Percentiles rank a stretch among this genome's conserved stretches.
phyloP scores from a whole-genome alignment of 2,329 filamentous ascomycete species.

The Epichloe sp. region DNA sequence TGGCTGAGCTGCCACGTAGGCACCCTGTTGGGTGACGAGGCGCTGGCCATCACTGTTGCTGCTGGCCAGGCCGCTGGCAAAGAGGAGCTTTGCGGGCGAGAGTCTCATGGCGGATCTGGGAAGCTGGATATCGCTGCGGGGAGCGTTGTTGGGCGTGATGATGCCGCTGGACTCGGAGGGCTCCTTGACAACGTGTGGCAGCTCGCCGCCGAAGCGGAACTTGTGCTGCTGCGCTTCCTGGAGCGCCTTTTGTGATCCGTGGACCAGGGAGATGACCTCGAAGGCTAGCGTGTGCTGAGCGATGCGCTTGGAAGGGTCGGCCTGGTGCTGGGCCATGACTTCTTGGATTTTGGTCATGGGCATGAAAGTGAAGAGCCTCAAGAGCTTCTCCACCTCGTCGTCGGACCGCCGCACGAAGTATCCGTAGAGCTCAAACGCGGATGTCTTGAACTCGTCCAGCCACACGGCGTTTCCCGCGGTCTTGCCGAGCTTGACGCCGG shows the following conservation, averaged over 20 bases:
- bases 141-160: slow-evolving; percentile 32
- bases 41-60: slow-evolving; percentile 47
- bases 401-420: slow-evolving; percentile 81
- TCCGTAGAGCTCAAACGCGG: slow-evolving; percentile 74
- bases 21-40: slow-evolving; percentile 39
- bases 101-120: slow-evolving; percentile 43
- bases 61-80: slow-evolving; percentile 43
- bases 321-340: slow-evolving; percentile 54
- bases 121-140: slow-evolving; percentile 42
- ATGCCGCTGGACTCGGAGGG: slow-evolving; percentile 18
- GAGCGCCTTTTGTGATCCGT: slow-evolving; percentile 53
- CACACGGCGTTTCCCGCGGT: slow-evolving; percentile 88
- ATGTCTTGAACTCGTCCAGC: slow-evolving; percentile 74
- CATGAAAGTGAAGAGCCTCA: slow-evolving; percentile 86
- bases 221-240: slow-evolving; percentile 44
- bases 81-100: slow-evolving; percentile 45
- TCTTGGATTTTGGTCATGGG: slow-evolving; percentile 53
- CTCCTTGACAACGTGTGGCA: slow-evolving; percentile 18
- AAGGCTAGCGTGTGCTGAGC: slow-evolving; percentile 75
- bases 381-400: slow-evolving; percentile 63
- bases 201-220: slow-evolving; percentile 30
- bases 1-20: slow-evolving; percentile 46
- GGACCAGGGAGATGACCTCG: slow-evolving; percentile 70
- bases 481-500: slow-evolving; percentile 89
- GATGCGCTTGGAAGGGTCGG: slow-evolving; percentile 55